phyloP scores from a whole-genome alignment of 805 yeast genomes.

The Zygoascus bituminiphila region DNA sequence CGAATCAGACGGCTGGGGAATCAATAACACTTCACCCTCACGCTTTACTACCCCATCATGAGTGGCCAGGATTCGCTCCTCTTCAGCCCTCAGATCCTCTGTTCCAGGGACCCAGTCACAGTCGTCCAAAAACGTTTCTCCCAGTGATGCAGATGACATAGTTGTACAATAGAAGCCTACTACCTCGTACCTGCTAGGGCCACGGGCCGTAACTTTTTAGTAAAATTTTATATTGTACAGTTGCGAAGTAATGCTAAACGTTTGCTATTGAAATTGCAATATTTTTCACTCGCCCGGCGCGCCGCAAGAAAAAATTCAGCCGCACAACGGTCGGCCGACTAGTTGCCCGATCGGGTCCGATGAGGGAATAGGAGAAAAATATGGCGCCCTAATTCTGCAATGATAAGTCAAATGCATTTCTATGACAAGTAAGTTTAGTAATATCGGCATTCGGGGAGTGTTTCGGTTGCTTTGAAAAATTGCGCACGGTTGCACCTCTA shows the following conservation, averaged over 20 bases:
- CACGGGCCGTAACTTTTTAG: not conserved
- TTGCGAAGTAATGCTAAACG: not conserved
- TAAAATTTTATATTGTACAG: not conserved
- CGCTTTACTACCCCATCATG: constrained; percentile 1
- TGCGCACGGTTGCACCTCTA: no score
- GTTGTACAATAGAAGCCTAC: not conserved
- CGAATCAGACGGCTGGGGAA: constrained; percentile 60
- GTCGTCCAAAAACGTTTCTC: constrained; percentile 2
- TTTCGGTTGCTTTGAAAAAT: no score
- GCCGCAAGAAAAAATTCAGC: not conserved
- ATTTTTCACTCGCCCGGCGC: not conserved
- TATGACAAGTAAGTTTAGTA: no score
- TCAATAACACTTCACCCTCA: constrained; percentile 37
- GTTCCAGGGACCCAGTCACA: constrained; percentile 15
- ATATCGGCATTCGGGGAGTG: no score
- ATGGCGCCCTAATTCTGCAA: no score
- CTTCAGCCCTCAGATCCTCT: constrained; percentile 9
- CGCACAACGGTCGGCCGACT: not conserved
- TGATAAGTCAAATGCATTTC: no score
- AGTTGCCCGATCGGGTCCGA: no score
- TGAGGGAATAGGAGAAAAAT: no score
- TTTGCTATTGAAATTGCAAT: not conserved
- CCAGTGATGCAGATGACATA: not conserved
- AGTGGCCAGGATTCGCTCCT: constrained; percentile 3
- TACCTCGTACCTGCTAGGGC: not conserved